Percentiles rank a stretch among this genome's conserved stretches.
phyloP scores from a whole-genome alignment of 73 alveolate genomes.

The Halteria grandinella region DNA sequence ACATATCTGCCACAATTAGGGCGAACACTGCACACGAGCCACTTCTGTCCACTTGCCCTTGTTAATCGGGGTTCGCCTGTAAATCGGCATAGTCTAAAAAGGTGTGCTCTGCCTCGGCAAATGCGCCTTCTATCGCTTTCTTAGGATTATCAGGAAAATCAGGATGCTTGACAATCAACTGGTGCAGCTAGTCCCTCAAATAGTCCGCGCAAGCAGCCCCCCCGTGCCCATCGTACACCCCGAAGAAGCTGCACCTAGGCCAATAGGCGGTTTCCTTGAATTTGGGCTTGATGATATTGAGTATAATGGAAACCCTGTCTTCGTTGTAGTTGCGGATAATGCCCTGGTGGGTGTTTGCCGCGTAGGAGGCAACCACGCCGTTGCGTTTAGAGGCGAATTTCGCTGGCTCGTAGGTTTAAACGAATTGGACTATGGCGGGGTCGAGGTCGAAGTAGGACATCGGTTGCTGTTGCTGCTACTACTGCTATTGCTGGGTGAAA shows the following conservation, averaged over 20 bases:
- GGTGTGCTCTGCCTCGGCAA: slow-evolving; percentile 85
- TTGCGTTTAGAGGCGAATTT: slow-evolving; percentile 87
- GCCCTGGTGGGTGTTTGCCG: slow-evolving; percentile 97
- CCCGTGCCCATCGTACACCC: slow-evolving; percentile 99
- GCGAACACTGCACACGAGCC: slow-evolving; percentile 97
- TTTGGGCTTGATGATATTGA: slow-evolving; percentile 81
- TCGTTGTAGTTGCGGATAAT: slow-evolving; percentile 95
- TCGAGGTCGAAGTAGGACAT: too few species aligned
- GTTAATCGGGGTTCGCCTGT: background rate
- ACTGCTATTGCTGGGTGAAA: too few species aligned
- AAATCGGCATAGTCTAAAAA: slow-evolving; percentile 77
- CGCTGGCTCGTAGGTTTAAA: too few species aligned
- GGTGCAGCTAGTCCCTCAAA: slow-evolving; percentile 93
- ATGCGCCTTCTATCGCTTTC: slow-evolving; percentile 57
- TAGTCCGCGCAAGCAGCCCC: slow-evolving; percentile 97
- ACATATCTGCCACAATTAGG: slow-evolving; percentile 87
- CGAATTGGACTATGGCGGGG: too few species aligned
- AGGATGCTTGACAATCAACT: slow-evolving; percentile 58
- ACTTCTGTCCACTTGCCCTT: slow-evolving; percentile 76
- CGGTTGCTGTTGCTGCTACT: too few species aligned
- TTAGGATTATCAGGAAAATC: slow-evolving; percentile 57
- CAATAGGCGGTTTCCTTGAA: slow-evolving; percentile 66
- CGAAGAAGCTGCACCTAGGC: slow-evolving; percentile 97
- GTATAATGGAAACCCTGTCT: slow-evolving; percentile 93
- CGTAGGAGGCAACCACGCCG: slow-evolving; percentile 91